Percentiles rank a stretch among this genome's conserved stretches.
These are phyloP conservation scores for Orbilia blumenaviensis DNA, from an alignment of 2,329 filamentous ascomycete genomes.

Conservation along the genomic window DNA sequence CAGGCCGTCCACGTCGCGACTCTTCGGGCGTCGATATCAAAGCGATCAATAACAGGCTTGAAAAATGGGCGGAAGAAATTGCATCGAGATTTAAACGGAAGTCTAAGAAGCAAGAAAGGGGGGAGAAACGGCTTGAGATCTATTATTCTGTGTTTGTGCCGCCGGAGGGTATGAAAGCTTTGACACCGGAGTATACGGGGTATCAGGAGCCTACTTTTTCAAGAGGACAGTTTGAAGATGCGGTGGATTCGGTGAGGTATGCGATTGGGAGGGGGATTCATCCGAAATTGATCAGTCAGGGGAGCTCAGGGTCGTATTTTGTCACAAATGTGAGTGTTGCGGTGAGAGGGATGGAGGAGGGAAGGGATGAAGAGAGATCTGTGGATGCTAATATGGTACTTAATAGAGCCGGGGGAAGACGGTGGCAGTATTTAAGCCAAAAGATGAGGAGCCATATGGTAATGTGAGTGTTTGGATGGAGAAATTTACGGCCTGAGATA, in stretches of 20 bases:
- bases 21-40: slow-evolving; percentile 93
- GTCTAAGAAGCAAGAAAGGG: slow-evolving; percentile 63
- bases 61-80: slow-evolving; percentile 98
- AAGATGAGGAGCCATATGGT: slow-evolving; percentile 97
- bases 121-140: slow-evolving; percentile 83
- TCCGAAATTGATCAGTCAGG: slow-evolving; percentile 94
- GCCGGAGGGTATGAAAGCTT: slow-evolving; percentile 84
- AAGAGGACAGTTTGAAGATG: slow-evolving; percentile 81
- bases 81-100: slow-evolving; percentile 85
- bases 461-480: slow-evolving; percentile 60
- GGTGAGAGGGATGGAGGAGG: not conserved
- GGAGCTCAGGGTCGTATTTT: slow-evolving; percentile 98
- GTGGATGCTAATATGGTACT: not conserved
- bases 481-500: not conserved
- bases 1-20: slow-evolving; percentile 72
- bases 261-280: slow-evolving; percentile 92
- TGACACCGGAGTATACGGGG: slow-evolving; percentile 66
- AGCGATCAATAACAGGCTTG: slow-evolving; percentile 93
- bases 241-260: slow-evolving; percentile 86
- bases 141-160: slow-evolving; percentile 97
- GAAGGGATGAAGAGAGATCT: too few species aligned
- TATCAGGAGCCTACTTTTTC: slow-evolving; percentile 74
- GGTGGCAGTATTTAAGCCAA: slow-evolving; percentile 97
- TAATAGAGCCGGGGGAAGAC: slow-evolving; percentile 79
- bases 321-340: slow-evolving; percentile 71